These are phyloP conservation scores for Talaromyces sp. DNA, from an alignment of 2,329 filamentous ascomycete genomes.

Conservation along the genomic window DNA sequence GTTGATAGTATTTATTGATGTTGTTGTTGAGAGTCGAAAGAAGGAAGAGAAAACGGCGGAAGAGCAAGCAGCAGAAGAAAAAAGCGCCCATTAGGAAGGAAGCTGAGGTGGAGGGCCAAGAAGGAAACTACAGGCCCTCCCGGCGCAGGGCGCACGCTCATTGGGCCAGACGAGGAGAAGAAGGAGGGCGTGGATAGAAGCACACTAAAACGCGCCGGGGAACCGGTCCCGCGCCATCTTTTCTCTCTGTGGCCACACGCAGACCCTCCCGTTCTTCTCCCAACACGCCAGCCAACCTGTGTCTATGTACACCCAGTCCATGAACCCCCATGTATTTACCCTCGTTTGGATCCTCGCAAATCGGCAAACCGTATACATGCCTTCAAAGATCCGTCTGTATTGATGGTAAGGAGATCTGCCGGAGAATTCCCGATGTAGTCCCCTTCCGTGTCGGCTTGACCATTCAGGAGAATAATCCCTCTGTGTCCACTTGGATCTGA, in stretches of 20 bases:
- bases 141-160: conserved; percentile 29
- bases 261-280: neutral
- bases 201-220: conserved; percentile 12
- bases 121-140: conserved; percentile 20
- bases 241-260: conserved; percentile 8
- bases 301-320: too few relatives aligned
- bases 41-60: neutral
- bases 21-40: conserved; percentile 9
- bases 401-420: neutral
- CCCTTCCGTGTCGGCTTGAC: neutral
- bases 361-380: neutral
- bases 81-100: conserved; percentile 19
- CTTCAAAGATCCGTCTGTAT: neutral
- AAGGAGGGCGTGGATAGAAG: conserved; percentile 14
- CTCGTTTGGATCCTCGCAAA: conserved; percentile 1
- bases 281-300: neutral
- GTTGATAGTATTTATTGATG: conserved; percentile 18
- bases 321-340: neutral
- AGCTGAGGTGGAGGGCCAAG: conserved; percentile 26
- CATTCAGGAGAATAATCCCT: neutral
- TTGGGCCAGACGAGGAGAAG: conserved; percentile 37
- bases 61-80: conserved; percentile 28
- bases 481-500: neutral
- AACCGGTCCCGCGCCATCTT: conserved; percentile 12
- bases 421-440: neutral